A percentile compares a stretch with the other conserved stretches of the same genome.
Evolutionary conservation across 208 protist genomes (phyloP).

Genomic region (Leishmania lainsoni): DNA sequence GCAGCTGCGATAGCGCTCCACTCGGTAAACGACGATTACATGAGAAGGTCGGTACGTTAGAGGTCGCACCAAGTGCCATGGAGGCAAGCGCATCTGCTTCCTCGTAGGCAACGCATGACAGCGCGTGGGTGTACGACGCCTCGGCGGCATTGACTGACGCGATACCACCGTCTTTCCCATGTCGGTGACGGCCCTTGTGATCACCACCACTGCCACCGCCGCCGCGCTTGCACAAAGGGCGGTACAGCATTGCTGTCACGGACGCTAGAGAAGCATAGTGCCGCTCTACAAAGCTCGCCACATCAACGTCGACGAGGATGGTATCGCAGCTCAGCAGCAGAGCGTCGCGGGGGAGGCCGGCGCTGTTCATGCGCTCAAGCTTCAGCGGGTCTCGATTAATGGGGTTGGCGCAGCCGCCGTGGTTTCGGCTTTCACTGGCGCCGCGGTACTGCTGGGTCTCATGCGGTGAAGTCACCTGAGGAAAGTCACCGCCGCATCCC

Average conservation of each 20-base stretch:
- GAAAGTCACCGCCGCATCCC: conserved; percentile 3
- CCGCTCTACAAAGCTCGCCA: conserved; percentile 67
- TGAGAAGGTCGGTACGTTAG: conserved; percentile 2
- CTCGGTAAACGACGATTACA: background rate
- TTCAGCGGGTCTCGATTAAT: conserved; percentile 38
- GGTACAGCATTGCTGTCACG: conserved; percentile 68
- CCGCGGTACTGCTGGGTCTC: conserved; percentile 2
- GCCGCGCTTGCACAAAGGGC: conserved; percentile 42
- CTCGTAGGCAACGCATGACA: conserved; percentile 70
- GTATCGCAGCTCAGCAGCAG: conserved; percentile 84
- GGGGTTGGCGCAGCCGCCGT: background rate
- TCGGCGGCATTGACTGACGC: conserved; percentile 13
- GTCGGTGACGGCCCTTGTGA: conserved; percentile 1
- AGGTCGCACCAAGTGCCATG: conserved; percentile 13
- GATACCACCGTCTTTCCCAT: conserved; percentile 19
- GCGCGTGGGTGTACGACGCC: conserved; percentile 47
- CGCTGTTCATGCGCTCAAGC: conserved; percentile 41
- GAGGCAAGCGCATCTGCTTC: conserved; percentile 31
- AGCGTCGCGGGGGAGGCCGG: conserved; percentile 59
- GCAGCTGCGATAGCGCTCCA: background rate
- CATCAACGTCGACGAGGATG: conserved; percentile 73
- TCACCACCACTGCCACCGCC: background rate
- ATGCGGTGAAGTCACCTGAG: background rate
- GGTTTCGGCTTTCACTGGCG: background rate
- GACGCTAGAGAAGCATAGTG: conserved; percentile 79